A percentile compares a stretch with the other conserved stretches of the same genome.
Conservation (phyloP, 2,329 filamentous ascomycete genomes). For the Fusarium verticillioides region DNA sequence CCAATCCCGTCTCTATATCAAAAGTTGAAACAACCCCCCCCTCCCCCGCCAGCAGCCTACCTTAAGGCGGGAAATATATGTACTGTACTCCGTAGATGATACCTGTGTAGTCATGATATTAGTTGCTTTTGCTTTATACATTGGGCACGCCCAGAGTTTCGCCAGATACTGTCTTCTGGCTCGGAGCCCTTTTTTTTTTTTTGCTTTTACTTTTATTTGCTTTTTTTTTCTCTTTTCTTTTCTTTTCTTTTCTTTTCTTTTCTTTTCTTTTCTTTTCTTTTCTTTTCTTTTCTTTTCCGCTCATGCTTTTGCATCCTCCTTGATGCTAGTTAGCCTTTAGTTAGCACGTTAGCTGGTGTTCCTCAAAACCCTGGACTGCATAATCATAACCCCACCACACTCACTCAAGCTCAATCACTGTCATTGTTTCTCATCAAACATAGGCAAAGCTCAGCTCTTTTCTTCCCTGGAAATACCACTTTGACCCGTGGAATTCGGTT, state of each 20-base stretch:
- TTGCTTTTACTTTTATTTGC: not conserved
- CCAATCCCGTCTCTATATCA: conserved; percentile 10
- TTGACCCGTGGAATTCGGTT: not conserved
- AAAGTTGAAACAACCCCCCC: not conserved
- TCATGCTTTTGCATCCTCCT: conserved; percentile 4
- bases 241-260: not conserved
- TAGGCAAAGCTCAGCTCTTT: conserved; percentile 16
- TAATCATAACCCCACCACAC: conserved; percentile 43
- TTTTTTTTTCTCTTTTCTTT: not conserved
- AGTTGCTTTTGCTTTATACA: not conserved
- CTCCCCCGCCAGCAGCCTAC: not conserved
- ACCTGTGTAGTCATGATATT: not conserved
- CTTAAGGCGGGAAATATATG: not conserved
- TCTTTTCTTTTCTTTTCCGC: not conserved
- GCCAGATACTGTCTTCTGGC: not conserved
- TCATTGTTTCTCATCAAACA: conserved; percentile 21
- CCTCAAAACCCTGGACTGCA: conserved; percentile 36
- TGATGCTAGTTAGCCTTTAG: conserved; percentile 2
- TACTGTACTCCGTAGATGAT: not conserved
- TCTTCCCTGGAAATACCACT: conserved; percentile 14
- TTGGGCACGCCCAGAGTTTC: conserved; percentile 18
- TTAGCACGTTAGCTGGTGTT: conserved; percentile 14
- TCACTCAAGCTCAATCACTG: conserved; percentile 17
- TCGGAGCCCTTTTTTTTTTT: conserved; percentile 10
- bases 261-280: not conserved